Evolutionary conservation across 106 monocot species (phyloP).

Genomic region (Phalaenopsis equestris): DNA sequence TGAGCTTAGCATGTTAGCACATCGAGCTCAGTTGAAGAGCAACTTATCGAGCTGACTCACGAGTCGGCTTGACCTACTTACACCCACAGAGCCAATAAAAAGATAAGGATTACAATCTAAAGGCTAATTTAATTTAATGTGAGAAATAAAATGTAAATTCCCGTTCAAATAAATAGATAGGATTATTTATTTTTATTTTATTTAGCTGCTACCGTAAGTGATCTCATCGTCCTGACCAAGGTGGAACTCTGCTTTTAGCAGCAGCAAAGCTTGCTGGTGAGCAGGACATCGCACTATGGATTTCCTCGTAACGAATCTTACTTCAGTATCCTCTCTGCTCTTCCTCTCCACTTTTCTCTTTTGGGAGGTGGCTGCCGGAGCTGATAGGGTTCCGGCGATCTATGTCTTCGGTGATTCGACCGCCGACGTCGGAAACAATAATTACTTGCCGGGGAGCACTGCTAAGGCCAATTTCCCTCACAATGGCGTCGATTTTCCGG

Average conservation of each 20-base stretch:
- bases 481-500: conserved; percentile 58
- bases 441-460: conserved; percentile 27
- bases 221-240: neutral
- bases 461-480: conserved; percentile 60
- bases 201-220: neutral
- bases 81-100: too few species aligned
- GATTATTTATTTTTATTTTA: too few species aligned
- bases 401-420: conserved; percentile 77
- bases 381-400: conserved; percentile 30
- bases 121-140: too few species aligned
- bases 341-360: neutral
- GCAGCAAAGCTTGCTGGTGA: neutral
- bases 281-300: neutral
- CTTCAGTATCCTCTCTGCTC: neutral
- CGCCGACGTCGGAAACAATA: conserved; percentile 70
- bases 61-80: too few species aligned
- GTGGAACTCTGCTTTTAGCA: neutral
- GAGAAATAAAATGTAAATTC: too few species aligned
- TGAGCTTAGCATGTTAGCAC: too few species aligned
- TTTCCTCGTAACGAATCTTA: neutral
- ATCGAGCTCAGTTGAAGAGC: too few species aligned
- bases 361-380: neutral
- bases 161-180: too few species aligned
- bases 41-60: too few species aligned
- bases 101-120: too few species aligned